These are phyloP conservation scores for Sclerotinia nivalis DNA, from an alignment of 2,329 filamentous ascomycete genomes.

Conservation along the genomic window DNA sequence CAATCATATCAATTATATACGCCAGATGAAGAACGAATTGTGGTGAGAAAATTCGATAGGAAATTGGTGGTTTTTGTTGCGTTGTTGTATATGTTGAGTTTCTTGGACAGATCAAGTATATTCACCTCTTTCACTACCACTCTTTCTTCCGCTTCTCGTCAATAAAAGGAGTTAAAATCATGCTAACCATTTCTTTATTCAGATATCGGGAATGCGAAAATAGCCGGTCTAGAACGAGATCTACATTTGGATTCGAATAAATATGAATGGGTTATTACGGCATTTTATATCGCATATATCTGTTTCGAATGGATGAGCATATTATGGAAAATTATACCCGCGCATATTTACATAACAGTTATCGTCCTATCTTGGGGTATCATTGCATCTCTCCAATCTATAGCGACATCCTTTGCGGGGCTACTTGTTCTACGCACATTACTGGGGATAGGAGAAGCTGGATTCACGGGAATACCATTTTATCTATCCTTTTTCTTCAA, in stretches of 20 bases:
- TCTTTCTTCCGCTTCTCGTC: not conserved
- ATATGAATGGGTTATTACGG: slow-evolving; percentile 62
- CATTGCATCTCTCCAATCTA: slow-evolving; percentile 70
- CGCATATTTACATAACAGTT: slow-evolving; percentile 58
- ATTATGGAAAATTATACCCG: slow-evolving; percentile 60
- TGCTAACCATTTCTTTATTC: not conserved
- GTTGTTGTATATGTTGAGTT: slow-evolving; percentile 79
- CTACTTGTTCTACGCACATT: slow-evolving; percentile 57
- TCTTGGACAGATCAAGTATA: slow-evolving; percentile 82
- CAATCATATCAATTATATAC: slow-evolving; percentile 56
- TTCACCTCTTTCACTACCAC: slow-evolving; percentile 5
- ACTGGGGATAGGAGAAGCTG: slow-evolving; percentile 65
- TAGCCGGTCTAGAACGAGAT: slow-evolving; percentile 64
- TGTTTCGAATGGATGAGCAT: slow-evolving; percentile 65
- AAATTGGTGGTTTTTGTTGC: slow-evolving; percentile 79
- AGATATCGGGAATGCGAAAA: slow-evolving; percentile 65
- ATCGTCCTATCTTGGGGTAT: slow-evolving; percentile 80
- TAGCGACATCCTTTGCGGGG: slow-evolving; percentile 62
- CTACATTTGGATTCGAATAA: slow-evolving; percentile 52
- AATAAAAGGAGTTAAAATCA: not conserved
- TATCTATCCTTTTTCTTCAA: slow-evolving; percentile 67
- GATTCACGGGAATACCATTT: slow-evolving; percentile 63
- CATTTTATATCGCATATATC: slow-evolving; percentile 65
- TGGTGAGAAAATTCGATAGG: slow-evolving; percentile 75
- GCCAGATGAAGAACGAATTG: slow-evolving; percentile 68